Evolutionary conservation across 1,284 basidiomycete genomes (phyloP), one percentile per base, ranked within the genome.

Genomic region (Pisolithus thermaeus): DNA sequence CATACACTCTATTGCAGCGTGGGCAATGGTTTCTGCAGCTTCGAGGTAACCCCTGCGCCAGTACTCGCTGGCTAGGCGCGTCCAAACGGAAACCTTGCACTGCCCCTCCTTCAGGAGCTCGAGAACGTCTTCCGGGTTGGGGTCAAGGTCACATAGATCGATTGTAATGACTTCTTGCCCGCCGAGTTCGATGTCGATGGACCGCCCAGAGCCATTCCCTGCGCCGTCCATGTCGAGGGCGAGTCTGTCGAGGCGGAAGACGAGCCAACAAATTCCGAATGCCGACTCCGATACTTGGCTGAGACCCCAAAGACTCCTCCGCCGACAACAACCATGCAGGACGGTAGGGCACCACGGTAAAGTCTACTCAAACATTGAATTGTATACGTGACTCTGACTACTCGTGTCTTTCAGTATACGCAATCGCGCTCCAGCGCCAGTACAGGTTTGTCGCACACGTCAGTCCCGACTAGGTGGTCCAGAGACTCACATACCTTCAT

Each of bases 351-450:
- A 36, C 78, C 77, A 55, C 74, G 77, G 78, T 79, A 57, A 20
- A 58, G 20, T 47, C 5, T 16, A 28, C 11, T 45, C 12, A 3
- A 20, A 43, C 11, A 27, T 9, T 3, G 2, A 23, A 23, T 50
- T n/a, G 7, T 47, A 16, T 16, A 30, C n/a, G n/a, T 8, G 32
- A 35, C 32, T 12, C 51, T 58, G 41, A 60, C 46, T 37, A 22
- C 48, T 12, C n/a, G 14, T 18, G 42, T n/a, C 32, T 49, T 49
- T 7, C 51, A 85, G 90, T 56, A 93, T 97, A 59, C 94, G 95
- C 78, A 97, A 97, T 71, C 81, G 94, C 49, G 94, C 94, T 22
- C 86, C 94, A 27, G 94, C 94, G 52, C 87, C 91, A 51, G 78
- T 97, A 56, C 94, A 97, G 71, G 90, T 88, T 52, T 52, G 73